Percentiles rank a stretch among this genome's conserved stretches.
These are phyloP conservation scores for Verticillium nonalfalfae DNA, from an alignment of 2,329 filamentous ascomycete species.

Conservation along the genomic window DNA sequence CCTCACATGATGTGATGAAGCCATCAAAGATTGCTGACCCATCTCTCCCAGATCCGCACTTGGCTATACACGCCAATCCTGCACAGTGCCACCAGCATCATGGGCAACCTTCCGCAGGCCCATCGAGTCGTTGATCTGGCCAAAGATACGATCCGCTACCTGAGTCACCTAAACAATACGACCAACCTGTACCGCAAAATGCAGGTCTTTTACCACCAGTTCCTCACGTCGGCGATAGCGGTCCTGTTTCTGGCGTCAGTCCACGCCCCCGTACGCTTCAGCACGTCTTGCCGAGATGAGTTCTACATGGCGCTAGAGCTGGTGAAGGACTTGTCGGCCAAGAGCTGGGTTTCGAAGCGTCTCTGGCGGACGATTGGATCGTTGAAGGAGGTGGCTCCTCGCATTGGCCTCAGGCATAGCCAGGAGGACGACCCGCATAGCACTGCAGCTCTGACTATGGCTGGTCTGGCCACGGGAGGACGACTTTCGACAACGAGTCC, in stretches of 20 bases:
- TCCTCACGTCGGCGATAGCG: conserved; percentile 67
- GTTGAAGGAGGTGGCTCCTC: conserved; percentile 65
- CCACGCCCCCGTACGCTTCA: conserved; percentile 68
- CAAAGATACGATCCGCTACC: conserved; percentile 68
- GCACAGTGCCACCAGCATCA: conserved; percentile 77
- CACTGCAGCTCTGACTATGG: conserved; percentile 48
- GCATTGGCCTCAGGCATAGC: conserved; percentile 53
- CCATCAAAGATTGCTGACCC: background rate
- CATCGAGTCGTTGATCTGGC: conserved; percentile 69
- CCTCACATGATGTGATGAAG: background rate
- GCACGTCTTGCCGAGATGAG: conserved; percentile 61
- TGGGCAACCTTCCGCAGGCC: conserved; percentile 66
- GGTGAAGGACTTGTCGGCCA: conserved; percentile 64
- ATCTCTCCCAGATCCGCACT: conserved; percentile 57
- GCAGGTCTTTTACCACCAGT: conserved; percentile 76
- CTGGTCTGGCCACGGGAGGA: conserved; percentile 41
- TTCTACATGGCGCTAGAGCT: conserved; percentile 75
- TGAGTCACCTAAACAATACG: conserved; percentile 65
- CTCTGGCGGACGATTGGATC: conserved; percentile 68
- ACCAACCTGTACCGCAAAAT: conserved; percentile 65
- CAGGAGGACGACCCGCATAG: conserved; percentile 42
- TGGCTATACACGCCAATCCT: conserved; percentile 83
- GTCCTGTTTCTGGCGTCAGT: conserved; percentile 72
- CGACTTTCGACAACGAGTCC: conserved; percentile 19
- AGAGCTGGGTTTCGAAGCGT: conserved; percentile 65